phyloP scores from a whole-genome alignment of 1,284 basidiomycete species.

The Trametes hirsuta region DNA sequence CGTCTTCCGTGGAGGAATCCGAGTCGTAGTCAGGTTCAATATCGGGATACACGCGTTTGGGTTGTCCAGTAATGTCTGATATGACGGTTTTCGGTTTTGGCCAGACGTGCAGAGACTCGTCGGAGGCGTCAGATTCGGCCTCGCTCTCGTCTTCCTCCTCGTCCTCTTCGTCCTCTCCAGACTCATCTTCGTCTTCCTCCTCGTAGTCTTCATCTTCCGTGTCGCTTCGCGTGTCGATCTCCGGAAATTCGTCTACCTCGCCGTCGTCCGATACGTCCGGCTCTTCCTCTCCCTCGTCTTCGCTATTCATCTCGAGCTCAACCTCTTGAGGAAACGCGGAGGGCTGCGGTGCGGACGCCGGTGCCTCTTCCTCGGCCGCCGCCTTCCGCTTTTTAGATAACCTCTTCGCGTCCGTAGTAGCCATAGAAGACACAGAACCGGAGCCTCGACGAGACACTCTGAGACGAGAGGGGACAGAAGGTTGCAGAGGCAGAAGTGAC shows the following conservation, averaged over 20 bases:
- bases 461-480: background rate
- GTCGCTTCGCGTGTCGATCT: slow-evolving; percentile 55
- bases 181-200: slow-evolving; percentile 42
- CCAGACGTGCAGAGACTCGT: slow-evolving; percentile 50
- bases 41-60: slow-evolving; percentile 89
- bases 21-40: slow-evolving; percentile 97
- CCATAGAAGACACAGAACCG: slow-evolving; percentile 28
- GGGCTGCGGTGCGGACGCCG: slow-evolving; percentile 20
- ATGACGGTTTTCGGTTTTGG: slow-evolving; percentile 71
- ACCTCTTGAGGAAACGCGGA: slow-evolving; percentile 44
- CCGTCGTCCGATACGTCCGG: slow-evolving; percentile 48
- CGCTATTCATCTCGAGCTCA: slow-evolving; percentile 68
- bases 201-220: slow-evolving; percentile 47
- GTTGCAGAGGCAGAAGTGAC: background rate
- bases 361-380: slow-evolving; percentile 28
- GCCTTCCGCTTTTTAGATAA: slow-evolving; percentile 63
- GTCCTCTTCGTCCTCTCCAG: slow-evolving; percentile 40
- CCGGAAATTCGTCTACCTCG: slow-evolving; percentile 57
- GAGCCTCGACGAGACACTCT: slow-evolving; percentile 4
- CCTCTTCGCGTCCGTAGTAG: slow-evolving; percentile 41
- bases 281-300: slow-evolving; percentile 60
- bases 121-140: slow-evolving; percentile 37
- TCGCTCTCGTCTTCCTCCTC: slow-evolving; percentile 38
- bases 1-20: slow-evolving; percentile 97
- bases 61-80: slow-evolving; percentile 86